phyloP scores from a whole-genome alignment of 2,329 filamentous ascomycete species.

The Penicillium brevicompactum region DNA sequence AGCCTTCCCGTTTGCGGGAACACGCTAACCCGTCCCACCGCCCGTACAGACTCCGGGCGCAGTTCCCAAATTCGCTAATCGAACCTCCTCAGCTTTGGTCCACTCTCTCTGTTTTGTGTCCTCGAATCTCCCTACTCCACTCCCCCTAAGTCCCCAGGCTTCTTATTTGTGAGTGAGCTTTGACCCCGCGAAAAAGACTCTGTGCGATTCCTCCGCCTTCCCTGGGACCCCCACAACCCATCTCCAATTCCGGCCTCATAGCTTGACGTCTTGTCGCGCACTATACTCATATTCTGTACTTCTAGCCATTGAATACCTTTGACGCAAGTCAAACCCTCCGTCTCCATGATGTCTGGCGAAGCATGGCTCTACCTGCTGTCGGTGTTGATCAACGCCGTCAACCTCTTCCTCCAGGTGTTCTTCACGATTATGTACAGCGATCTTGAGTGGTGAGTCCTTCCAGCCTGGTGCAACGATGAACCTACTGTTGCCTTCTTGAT shows the following conservation, averaged over 20 bases:
- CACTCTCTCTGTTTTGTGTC: conserved; percentile 9
- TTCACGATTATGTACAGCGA: conserved; percentile 99
- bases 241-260: conserved; percentile 28
- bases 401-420: conserved; percentile 99
- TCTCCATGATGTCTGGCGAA: conserved; percentile 83
- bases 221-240: conserved; percentile 23
- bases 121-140: conserved; percentile 3
- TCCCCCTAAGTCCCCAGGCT: conserved; percentile 8
- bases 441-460: conserved; percentile 84
- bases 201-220: conserved; percentile 21
- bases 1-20: conserved; percentile 16
- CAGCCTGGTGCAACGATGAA: neutral
- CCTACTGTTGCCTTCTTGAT: neutral
- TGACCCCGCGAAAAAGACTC: conserved; percentile 3
- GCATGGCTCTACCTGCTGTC: conserved; percentile 97
- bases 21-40: conserved; percentile 24
- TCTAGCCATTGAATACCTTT: conserved; percentile 10
- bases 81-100: conserved; percentile 7
- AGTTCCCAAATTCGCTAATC: conserved; percentile 26
- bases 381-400: conserved; percentile 99
- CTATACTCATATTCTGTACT: conserved; percentile 4
- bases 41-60: conserved; percentile 17
- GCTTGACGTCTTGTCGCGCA: conserved; percentile 6
- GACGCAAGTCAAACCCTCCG: conserved; percentile 8
- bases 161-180: conserved; percentile 22